These are phyloP conservation scores for Camellia japonica DNA, from an alignment of 148 eudicot species.

Conservation along the genomic window DNA sequence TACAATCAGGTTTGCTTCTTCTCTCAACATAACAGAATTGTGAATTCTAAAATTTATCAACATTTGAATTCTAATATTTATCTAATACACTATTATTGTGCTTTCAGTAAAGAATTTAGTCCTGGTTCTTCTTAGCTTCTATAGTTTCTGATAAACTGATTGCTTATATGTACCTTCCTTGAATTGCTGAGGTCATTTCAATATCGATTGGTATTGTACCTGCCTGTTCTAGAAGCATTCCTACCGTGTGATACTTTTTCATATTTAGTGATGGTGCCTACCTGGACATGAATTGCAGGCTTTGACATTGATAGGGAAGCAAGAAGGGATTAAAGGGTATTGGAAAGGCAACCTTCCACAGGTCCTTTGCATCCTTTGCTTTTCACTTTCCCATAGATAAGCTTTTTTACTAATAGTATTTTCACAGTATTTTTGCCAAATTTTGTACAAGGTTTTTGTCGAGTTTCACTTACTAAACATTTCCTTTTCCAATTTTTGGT, in stretches of 20 bases:
- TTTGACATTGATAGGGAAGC: constrained; percentile 60
- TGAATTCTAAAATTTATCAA: no score
- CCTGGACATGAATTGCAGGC: constrained; percentile 45
- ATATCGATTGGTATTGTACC: not conserved
- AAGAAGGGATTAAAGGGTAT: constrained; percentile 85
- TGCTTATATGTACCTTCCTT: not conserved
- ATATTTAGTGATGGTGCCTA: not conserved
- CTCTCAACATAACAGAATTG: no score
- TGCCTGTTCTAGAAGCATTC: no score
- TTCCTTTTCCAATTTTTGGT: constrained; percentile 38
- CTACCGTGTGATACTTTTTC: not conserved
- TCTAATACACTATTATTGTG: not conserved
- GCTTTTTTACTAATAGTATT: not conserved
- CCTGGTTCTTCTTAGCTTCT: not conserved
- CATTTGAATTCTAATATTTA: no score
- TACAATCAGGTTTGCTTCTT: no score
- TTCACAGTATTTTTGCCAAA: no score
- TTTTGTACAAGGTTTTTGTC: not conserved
- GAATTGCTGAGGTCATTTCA: not conserved
- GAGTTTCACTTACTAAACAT: not conserved
- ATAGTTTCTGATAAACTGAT: not conserved
- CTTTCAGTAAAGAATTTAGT: not conserved
- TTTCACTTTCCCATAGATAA: constrained; percentile 1
- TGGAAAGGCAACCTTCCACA: constrained; percentile 99
- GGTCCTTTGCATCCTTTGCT: constrained; percentile 38